These are phyloP conservation scores for Debaryomyces psychrophilus DNA, from an alignment of 1,139 yeast species.

Conservation along the genomic window DNA sequence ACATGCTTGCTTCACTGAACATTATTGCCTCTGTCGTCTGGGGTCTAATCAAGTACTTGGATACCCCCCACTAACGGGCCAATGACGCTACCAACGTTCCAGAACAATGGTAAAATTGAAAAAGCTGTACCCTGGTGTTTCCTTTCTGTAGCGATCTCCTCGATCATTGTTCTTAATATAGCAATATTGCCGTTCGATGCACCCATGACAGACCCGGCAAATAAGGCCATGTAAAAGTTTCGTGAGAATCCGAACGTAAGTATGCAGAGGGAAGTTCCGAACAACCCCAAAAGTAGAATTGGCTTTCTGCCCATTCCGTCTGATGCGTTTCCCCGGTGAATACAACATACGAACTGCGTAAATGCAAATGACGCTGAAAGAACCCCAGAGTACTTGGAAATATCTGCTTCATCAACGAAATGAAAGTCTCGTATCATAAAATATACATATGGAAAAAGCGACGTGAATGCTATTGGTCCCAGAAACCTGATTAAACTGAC, in stretches of 20 bases:
- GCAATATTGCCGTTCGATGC: conserved; percentile 41
- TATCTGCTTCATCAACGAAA: conserved; percentile 38
- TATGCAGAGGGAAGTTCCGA: conserved; percentile 35
- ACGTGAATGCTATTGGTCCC: conserved; percentile 44
- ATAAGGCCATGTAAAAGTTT: conserved; percentile 36
- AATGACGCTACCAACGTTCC: conserved; percentile 40
- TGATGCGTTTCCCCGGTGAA: conserved; percentile 40
- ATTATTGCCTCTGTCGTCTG: neutral
- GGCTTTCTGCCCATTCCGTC: conserved; percentile 39
- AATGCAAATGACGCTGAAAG: conserved; percentile 43
- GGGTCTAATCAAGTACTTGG: conserved; percentile 33
- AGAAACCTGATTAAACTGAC: conserved; percentile 37
- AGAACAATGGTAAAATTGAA: conserved; percentile 37
- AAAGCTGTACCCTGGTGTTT: conserved; percentile 43
- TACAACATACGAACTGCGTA: conserved; percentile 39
- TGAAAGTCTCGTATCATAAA: conserved; percentile 45
- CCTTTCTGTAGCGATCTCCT: conserved; percentile 40
- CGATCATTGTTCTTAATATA: conserved; percentile 41
- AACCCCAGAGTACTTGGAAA: conserved; percentile 41
- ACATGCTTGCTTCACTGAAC: conserved; percentile 14
- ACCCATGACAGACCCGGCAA: conserved; percentile 38
- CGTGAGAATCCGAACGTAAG: conserved; percentile 38
- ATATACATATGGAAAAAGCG: conserved; percentile 43
- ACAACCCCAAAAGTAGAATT: conserved; percentile 33
- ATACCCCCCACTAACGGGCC: conserved; percentile 66